A percentile compares a stretch with the other conserved stretches of the same genome.
phyloP scores from a whole-genome alignment of 2,329 filamentous ascomycete genomes.

The Aspergillus sp. region DNA sequence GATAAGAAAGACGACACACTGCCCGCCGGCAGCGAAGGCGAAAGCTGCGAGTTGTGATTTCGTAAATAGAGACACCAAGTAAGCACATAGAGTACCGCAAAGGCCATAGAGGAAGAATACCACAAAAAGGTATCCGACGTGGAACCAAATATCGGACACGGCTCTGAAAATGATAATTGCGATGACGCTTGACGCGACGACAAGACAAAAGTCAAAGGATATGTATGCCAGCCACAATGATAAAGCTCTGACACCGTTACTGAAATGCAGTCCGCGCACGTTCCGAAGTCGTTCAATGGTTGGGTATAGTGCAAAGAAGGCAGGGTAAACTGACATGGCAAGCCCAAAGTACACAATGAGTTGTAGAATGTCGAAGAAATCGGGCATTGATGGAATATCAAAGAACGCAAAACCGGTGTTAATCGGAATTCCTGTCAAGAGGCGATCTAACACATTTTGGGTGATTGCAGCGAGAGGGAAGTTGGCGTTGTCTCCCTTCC shows the following conservation, averaged over 20 bases:
- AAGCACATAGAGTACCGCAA: constrained; percentile 72
- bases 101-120: constrained; percentile 80
- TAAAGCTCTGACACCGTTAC: constrained; percentile 79
- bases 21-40: constrained; percentile 75
- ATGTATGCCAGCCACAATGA: constrained; percentile 85
- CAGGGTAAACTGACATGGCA: constrained; percentile 74
- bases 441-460: constrained; percentile 65
- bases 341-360: constrained; percentile 80
- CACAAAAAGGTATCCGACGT: constrained; percentile 77
- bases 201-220: constrained; percentile 75
- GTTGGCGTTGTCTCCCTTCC: constrained; percentile 61
- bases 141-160: constrained; percentile 67
- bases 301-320: constrained; percentile 85
- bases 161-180: constrained; percentile 68
- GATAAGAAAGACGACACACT: constrained; percentile 69
- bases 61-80: constrained; percentile 77
- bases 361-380: constrained; percentile 71
- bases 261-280: constrained; percentile 84
- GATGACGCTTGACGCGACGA: constrained; percentile 65
- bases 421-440: constrained; percentile 68
- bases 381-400: constrained; percentile 69
- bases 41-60: constrained; percentile 80
- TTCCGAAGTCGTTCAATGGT: constrained; percentile 78
- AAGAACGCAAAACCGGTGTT: constrained; percentile 72
- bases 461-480: constrained; percentile 54